Base-by-base conservation (phyloP, 2,329 filamentous ascomycete species). In the Drechslerella dactyloides region DNA sequence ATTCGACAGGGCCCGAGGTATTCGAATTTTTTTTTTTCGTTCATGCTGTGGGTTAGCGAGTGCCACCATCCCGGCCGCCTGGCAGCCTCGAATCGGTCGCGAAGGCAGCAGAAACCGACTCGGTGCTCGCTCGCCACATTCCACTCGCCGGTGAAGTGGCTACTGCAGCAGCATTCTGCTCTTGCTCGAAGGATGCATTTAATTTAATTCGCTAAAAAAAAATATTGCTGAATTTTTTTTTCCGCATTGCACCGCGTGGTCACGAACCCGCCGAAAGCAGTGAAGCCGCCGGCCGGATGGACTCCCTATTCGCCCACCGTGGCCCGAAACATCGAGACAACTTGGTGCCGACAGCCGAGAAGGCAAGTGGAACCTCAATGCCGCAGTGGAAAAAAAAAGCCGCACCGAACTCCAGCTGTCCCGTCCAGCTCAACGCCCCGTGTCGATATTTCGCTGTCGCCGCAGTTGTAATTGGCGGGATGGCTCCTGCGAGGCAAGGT, bases 301-400 rank as follows among this genome's bases (percentile, higher is more conserved):
- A n/a, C 50, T 33, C 30, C 35, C 24, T n/a, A 42, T 33, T 40
- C 19, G 35, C 65, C 64, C 57, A 58, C 27, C 35, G 58, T 46
- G 57, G 24, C 57, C 17, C 52, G 35, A 48, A 48, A 24, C n/a
- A 52, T 23, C 24, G 11, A 52, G 5, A n/a, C 5, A 5, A 53
- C 15, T 17, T 19, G 50, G 60, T 72, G 68, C 68, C 68, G 68
- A 57, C 60, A 64, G 59, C 68, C 68, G 68, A 60, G 21, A 44
- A 17, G 68, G 68, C 51, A 72, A 65, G 68, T 63, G 21, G 35
- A 63, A 50, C 27, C 21, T 24, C 42, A 30, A 51, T 17, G 24
- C 21, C 24, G 55, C 52, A 54, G 58, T 63, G 27, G 51, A 37
- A 7, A 42, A 19, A 52, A 64, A 72, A 72, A 57, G 60, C 60